These are phyloP conservation scores for Exophiala sp. DNA, from an alignment of 2,329 filamentous ascomycete genomes.

Conservation along the genomic window DNA sequence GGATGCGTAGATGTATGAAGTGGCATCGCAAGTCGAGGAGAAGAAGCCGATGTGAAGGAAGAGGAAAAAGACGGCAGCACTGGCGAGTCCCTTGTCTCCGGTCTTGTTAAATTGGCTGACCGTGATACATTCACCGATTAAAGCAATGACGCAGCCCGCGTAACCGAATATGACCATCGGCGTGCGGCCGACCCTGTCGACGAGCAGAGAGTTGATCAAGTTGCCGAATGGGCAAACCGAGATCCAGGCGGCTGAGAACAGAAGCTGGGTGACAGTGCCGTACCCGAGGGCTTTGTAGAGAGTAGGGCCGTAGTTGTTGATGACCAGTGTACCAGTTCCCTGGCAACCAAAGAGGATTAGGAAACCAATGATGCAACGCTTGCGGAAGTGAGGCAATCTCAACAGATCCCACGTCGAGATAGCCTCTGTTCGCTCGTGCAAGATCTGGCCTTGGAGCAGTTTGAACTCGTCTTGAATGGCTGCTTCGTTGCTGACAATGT, in stretches of 20 bases:
- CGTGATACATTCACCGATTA: constrained; percentile 39
- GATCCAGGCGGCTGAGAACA: constrained; percentile 8
- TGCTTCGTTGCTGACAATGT: constrained; percentile 7
- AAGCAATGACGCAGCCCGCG: constrained; percentile 32
- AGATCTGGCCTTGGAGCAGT: constrained; percentile 10
- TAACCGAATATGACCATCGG: constrained; percentile 33
- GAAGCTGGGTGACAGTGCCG: constrained; percentile 1
- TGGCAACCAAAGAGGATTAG: constrained; percentile 9
- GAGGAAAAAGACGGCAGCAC: constrained; percentile 39
- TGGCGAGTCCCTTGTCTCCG: constrained; percentile 44
- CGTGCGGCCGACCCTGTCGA: constrained; percentile 15
- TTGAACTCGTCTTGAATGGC: constrained; percentile 15
- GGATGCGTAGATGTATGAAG: constrained; percentile 64
- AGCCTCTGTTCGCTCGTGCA: constrained; percentile 7
- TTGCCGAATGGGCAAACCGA: constrained; percentile 18
- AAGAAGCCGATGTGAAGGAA: constrained; percentile 49
- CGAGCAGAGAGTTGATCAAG: constrained; percentile 14
- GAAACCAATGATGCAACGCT: constrained; percentile 18
- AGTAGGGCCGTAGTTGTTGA: constrained; percentile 14
- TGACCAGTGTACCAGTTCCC: constrained; percentile 10
- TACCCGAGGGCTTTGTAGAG: constrained; percentile 9
- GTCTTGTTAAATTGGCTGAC: constrained; percentile 48
- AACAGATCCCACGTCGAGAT: constrained; percentile 17
- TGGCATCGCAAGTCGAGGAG: constrained; percentile 62
- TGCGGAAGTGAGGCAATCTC: constrained; percentile 16